Base-by-base conservation (phyloP, 768 basidiomycete genomes). In the Boletus fagicola region DNA sequence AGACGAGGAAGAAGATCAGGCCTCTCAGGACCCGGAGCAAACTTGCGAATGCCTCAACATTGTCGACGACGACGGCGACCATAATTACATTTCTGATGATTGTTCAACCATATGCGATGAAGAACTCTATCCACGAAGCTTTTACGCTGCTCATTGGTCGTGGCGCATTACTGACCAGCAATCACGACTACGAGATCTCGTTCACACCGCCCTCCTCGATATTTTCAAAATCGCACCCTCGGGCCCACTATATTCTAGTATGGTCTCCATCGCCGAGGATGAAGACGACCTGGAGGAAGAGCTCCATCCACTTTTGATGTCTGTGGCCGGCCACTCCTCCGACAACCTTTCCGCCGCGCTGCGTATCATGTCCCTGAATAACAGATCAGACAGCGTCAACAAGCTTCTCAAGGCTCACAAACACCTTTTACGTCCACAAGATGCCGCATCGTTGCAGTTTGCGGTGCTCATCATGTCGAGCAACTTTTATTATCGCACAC, bases 351-450 rank as follows among this genome's bases (percentile, higher is more conserved):
- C 75, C 2, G 79, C 80, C 0, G 83, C 86, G 0, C 75, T 89
- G 12, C 78, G 80, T 4, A 83, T 87, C 56, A 68, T 80, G 63
- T 67, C 78, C 4, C 40, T 65, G 4, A 75, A 78, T 42, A 63
- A 68, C 62, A 63, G 80, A 35, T 57, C 70, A 7, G 64, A 68
- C 0, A 63, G 62, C 30, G 69, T 87, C 59, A 48, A 74, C 42
- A 36, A 55, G 0, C 76, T 86, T 11, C 78, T 88, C 49, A 66
- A 75, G 20, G 54, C 72, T 0, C 72, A 87, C 62, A 68, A 73
- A 1, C 76, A 84, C 51, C 80, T 88, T 44, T 74, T 88, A n/a
- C 84, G 85, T 4, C 79, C 86, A 1, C 80, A 82, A 15, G 85
- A 88, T 49, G 72, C 78, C 5, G 33, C 65, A 2, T 68, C 75